phyloP scores from a whole-genome alignment of 2,329 filamentous ascomycete genomes.

The Aspergillus sclerotialis region DNA sequence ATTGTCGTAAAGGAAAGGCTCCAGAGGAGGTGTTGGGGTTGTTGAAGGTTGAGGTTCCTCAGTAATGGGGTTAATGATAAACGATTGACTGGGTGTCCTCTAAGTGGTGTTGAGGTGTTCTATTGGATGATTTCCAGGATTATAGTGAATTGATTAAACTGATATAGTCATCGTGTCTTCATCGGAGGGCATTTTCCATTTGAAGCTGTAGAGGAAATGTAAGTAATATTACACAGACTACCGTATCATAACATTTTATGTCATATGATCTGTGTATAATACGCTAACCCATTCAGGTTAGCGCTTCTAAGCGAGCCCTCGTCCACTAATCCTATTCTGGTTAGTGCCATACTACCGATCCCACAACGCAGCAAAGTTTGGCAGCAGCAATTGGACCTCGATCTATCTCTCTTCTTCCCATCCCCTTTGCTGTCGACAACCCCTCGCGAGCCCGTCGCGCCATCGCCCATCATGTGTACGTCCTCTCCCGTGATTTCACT shows the following conservation, averaged over 20 bases:
- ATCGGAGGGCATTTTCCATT: too few relatives aligned
- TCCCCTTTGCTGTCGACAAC: conserved; percentile 35
- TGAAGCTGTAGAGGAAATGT: too few relatives aligned
- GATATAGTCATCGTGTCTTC: too few relatives aligned
- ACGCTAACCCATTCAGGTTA: conserved; percentile 12
- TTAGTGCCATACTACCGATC: conserved; percentile 30
- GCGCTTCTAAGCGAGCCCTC: conserved; percentile 30
- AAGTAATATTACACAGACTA: too few relatives aligned
- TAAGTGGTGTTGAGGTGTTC: too few relatives aligned
- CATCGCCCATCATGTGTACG: conserved; percentile 47
- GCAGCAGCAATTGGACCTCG: conserved; percentile 17
- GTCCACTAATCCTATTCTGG: conserved; percentile 17
- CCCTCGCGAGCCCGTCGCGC: conserved; percentile 32
- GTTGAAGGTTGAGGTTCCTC: too few relatives aligned
- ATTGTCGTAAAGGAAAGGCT: too few relatives aligned
- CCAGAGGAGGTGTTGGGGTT: too few relatives aligned
- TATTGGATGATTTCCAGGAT: too few relatives aligned
- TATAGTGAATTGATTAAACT: too few relatives aligned
- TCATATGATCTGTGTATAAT: background rate
- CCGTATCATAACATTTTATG: background rate
- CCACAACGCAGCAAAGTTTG: conserved; percentile 35
- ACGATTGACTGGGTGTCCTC: too few relatives aligned
- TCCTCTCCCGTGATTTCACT: conserved; percentile 14
- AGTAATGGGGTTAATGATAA: too few relatives aligned
- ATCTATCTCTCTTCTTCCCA: conserved; percentile 30